These are phyloP conservation scores for Microdochium trichocladiopsis DNA, from an alignment of 2,329 filamentous ascomycete genomes.

Conservation along the genomic window DNA sequence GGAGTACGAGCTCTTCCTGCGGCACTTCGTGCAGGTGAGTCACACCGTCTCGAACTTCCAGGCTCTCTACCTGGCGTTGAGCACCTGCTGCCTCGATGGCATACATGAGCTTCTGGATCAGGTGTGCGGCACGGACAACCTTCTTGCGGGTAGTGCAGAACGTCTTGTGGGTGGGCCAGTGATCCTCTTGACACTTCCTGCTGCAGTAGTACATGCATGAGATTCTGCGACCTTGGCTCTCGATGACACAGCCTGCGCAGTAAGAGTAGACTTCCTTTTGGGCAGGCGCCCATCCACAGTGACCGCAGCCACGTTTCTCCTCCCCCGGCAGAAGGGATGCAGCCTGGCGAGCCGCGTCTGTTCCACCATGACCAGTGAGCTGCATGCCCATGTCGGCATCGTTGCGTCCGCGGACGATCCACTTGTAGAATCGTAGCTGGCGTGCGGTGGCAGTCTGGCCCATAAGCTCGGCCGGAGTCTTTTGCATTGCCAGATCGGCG, in stretches of 20 bases:
- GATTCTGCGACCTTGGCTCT: neutral
- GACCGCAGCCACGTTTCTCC: neutral
- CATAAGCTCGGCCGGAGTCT: neutral
- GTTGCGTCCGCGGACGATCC: neutral
- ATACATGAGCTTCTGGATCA: neutral
- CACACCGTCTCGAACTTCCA: neutral
- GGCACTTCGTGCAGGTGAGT: neutral
- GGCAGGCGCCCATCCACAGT: neutral
- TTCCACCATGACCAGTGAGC: neutral
- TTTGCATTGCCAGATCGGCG: neutral
- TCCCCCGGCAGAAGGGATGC: neutral
- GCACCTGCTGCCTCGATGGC: neutral
- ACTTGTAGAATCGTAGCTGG: neutral
- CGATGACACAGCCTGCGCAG: neutral
- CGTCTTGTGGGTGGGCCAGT: neutral
- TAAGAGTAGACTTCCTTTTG: neutral
- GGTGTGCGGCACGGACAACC: neutral
- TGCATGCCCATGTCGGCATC: neutral
- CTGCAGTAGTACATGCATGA: neutral
- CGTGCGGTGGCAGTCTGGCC: neutral
- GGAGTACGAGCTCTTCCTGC: neutral
- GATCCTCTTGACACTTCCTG: neutral
- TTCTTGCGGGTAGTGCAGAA: neutral
- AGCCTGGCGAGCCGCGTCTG: neutral
- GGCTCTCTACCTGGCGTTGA: neutral